Conservation (phyloP, 441 rosid genomes). For the Erysimum cheiri region DNA sequence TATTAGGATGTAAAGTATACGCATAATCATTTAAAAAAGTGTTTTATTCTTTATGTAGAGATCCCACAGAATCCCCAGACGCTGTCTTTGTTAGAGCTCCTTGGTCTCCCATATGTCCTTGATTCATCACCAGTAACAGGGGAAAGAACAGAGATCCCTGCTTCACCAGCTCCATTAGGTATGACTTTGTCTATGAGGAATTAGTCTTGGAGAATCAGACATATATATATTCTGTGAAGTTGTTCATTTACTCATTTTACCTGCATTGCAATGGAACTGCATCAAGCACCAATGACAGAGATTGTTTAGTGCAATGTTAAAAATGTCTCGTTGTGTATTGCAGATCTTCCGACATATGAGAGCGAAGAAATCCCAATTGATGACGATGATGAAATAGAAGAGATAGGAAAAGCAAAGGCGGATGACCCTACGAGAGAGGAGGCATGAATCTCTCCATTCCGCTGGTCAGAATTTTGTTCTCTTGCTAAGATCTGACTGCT, state of each 20-base stretch:
- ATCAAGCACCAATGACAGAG: slow-evolving; percentile 3
- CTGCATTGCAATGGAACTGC: slow-evolving; percentile 10
- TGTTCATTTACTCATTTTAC: background rate
- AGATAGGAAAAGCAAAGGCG: slow-evolving; percentile 48
- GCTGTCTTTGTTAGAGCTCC: slow-evolving; percentile 67
- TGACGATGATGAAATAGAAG: slow-evolving; percentile 77
- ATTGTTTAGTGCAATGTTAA: slow-evolving; percentile 3
- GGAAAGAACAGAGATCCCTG: slow-evolving; percentile 43
- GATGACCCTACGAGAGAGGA: slow-evolving; percentile 38
- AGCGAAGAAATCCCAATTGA: slow-evolving; percentile 79
- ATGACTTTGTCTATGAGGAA: slow-evolving; percentile 8
- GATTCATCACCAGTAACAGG: slow-evolving; percentile 57
- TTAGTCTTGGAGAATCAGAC: background rate
- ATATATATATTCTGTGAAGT: background rate
- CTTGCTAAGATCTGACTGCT: slow-evolving; percentile 10
- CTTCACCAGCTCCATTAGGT: slow-evolving; percentile 55
- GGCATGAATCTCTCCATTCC: slow-evolving; percentile 16
- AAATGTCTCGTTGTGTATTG: slow-evolving; percentile 26
- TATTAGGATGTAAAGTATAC: background rate
- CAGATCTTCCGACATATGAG: slow-evolving; percentile 51
- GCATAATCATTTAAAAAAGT: background rate
- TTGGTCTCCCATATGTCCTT: slow-evolving; percentile 84
- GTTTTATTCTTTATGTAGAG: slow-evolving; percentile 46
- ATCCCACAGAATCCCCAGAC: slow-evolving; percentile 79
- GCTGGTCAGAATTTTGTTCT: slow-evolving; percentile 1